These are phyloP conservation scores for Lithohypha guttulata DNA, from an alignment of 2,329 filamentous ascomycete species.

Conservation along the genomic window DNA sequence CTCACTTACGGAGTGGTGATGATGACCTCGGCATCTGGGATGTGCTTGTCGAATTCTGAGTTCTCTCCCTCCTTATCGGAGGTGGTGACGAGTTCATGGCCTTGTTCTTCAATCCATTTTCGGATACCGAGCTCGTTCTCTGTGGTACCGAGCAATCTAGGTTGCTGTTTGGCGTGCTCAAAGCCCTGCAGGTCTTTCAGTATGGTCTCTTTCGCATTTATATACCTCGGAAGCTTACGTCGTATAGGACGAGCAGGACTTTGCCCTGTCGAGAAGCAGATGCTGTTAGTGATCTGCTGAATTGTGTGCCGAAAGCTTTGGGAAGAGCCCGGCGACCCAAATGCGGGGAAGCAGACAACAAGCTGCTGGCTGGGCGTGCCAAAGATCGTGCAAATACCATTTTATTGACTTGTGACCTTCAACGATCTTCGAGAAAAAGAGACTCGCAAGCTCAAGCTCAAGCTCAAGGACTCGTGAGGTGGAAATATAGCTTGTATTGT, in stretches of 20 bases:
- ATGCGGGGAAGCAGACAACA: slow-evolving; percentile 28
- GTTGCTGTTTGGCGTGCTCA: slow-evolving; percentile 80
- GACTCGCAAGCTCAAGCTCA: not conserved
- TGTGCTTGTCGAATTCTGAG: slow-evolving; percentile 89
- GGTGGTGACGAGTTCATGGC: slow-evolving; percentile 92
- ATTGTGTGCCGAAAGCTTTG: slow-evolving; percentile 11
- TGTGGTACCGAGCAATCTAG: slow-evolving; percentile 81
- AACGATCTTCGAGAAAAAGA: slow-evolving; percentile 10
- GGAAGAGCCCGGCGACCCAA: slow-evolving; percentile 35
- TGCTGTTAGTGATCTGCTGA: slow-evolving; percentile 49
- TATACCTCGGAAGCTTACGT: slow-evolving; percentile 45
- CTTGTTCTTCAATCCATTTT: slow-evolving; percentile 90
- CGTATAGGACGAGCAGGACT: slow-evolving; percentile 88
- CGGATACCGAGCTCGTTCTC: slow-evolving; percentile 97
- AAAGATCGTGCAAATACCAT: slow-evolving; percentile 53
- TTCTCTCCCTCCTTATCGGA: slow-evolving; percentile 93
- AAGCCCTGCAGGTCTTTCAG: slow-evolving; percentile 43
- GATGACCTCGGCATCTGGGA: slow-evolving; percentile 95
- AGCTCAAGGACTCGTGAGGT: not conserved
- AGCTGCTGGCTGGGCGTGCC: slow-evolving; percentile 39
- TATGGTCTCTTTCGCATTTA: not conserved
- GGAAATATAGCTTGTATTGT: too few relatives aligned
- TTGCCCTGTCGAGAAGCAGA: slow-evolving; percentile 73
- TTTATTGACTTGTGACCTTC: slow-evolving; percentile 28
- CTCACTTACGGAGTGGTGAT: slow-evolving; percentile 78